These are phyloP conservation scores for Xylariaceae sp. DNA, from an alignment of 2,329 filamentous ascomycete genomes.

Conservation along the genomic window DNA sequence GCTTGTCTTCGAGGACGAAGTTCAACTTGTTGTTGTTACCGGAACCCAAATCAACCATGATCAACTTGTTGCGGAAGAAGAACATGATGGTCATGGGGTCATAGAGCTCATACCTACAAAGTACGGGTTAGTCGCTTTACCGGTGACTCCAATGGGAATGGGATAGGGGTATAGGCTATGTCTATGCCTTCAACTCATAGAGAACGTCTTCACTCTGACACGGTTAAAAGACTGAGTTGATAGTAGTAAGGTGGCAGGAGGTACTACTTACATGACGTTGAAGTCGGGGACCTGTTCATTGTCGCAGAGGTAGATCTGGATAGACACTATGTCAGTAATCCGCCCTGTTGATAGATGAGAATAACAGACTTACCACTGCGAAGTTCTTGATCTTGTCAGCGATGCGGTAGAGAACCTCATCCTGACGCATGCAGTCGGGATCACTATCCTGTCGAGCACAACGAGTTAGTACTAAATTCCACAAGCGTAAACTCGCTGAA, in stretches of 20 bases:
- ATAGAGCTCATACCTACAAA: slow-evolving; percentile 65
- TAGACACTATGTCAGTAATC: not conserved
- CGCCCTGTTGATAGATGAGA: not conserved
- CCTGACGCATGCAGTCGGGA: slow-evolving; percentile 67
- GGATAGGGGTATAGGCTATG: too few relatives aligned
- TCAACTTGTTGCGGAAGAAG: slow-evolving; percentile 98
- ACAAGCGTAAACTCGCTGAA: not conserved
- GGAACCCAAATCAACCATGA: slow-evolving; percentile 97
- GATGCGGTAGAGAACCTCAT: slow-evolving; percentile 92
- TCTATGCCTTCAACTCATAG: not conserved
- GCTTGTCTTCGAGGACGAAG: slow-evolving; percentile 94
- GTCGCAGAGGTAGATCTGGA: slow-evolving; percentile 82
- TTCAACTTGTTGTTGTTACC: slow-evolving; percentile 99
- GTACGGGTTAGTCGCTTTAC: not conserved
- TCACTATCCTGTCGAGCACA: slow-evolving; percentile 61
- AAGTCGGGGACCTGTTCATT: slow-evolving; percentile 88
- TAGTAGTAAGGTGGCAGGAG: not conserved
- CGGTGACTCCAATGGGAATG: too few relatives aligned
- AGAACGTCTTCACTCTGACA: not conserved
- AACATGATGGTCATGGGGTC: slow-evolving; percentile 95
- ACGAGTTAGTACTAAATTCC: slow-evolving; percentile 57
- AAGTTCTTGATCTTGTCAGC: slow-evolving; percentile 93
- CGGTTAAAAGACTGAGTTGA: not conserved
- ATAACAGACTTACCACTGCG: slow-evolving; percentile 45
- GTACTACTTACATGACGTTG: slow-evolving; percentile 64